phyloP scores from a whole-genome alignment of 2,329 filamentous ascomycete genomes.

The Elsinoe ampelina region DNA sequence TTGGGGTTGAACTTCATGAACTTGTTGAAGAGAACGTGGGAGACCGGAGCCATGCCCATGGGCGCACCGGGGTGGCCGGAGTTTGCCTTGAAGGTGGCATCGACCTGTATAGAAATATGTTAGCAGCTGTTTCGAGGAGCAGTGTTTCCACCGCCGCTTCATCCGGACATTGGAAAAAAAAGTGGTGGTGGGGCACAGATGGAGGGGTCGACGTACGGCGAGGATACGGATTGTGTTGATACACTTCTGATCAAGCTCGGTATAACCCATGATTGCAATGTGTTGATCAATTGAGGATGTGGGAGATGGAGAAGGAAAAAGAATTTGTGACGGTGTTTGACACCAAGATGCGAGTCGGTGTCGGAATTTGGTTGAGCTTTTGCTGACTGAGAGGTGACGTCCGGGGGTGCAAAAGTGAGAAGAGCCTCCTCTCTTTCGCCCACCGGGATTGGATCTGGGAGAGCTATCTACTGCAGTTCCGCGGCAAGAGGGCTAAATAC shows the following conservation, averaged over 20 bases:
- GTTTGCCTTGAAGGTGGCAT: constrained; percentile 94
- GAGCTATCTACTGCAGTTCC: background rate
- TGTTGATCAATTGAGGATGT: constrained; percentile 5
- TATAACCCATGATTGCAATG: constrained; percentile 67
- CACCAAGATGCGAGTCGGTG: background rate
- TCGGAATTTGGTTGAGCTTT: constrained; percentile 12
- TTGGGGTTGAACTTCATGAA: constrained; percentile 99
- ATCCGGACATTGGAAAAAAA: constrained; percentile 15
- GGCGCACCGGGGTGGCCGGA: constrained; percentile 97
- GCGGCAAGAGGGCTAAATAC: background rate
- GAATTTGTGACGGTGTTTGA: constrained; percentile 10
- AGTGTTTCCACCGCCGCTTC: background rate
- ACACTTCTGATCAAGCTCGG: constrained; percentile 76
- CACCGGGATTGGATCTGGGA: background rate
- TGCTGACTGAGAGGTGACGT: constrained; percentile 9
- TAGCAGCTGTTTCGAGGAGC: background rate
- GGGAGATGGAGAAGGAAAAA: constrained; percentile 13
- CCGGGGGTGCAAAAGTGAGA: background rate
- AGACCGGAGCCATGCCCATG: constrained; percentile 91
- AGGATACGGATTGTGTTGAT: constrained; percentile 98
- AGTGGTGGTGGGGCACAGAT: constrained; percentile 21
- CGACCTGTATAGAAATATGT: constrained; percentile 54
- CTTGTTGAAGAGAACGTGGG: constrained; percentile 97
- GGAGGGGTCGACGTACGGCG: constrained; percentile 56
- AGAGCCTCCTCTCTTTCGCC: background rate